Conservation (phyloP, 345 rosid genomes). For the Pelargonium nanum region DNA sequence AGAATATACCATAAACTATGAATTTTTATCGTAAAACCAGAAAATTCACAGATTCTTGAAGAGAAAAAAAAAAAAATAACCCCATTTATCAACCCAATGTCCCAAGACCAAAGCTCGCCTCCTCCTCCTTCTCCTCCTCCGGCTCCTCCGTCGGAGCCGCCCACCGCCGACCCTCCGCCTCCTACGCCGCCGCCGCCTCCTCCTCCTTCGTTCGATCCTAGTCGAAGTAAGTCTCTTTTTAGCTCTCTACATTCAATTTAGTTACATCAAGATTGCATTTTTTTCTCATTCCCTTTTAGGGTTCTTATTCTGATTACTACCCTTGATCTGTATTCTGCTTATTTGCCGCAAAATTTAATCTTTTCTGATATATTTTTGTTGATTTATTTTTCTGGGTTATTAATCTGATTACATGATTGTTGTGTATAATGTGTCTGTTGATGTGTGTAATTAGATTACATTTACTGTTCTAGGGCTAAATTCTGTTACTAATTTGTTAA, state of each 20-base stretch:
- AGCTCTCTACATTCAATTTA: not conserved
- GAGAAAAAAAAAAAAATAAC: too few species aligned
- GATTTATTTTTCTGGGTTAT: not conserved
- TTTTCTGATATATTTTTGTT: too few species aligned
- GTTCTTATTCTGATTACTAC: not conserved
- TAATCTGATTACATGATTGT: not conserved
- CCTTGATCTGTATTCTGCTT: not conserved
- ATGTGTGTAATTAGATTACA: not conserved
- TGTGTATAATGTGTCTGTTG: too few species aligned
- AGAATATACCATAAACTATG: not conserved
- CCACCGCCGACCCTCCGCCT: not conserved
- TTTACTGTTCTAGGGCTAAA: not conserved
- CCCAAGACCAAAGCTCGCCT: not conserved
- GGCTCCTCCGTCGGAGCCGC: too few species aligned
- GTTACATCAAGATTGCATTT: not conserved
- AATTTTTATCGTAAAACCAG: not conserved
- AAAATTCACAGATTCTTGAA: not conserved
- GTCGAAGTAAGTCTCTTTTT: constrained; percentile 17
- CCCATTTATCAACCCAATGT: not conserved
- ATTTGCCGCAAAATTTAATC: not conserved
- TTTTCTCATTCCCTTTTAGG: not conserved
- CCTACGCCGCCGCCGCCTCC: not conserved
- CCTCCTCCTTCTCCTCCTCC: not conserved
- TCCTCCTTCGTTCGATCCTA: constrained; percentile 23
- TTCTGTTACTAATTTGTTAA: not conserved